phyloP scores from a whole-genome alignment of 2,329 filamentous ascomycete species.

The Phialophora expanda region DNA sequence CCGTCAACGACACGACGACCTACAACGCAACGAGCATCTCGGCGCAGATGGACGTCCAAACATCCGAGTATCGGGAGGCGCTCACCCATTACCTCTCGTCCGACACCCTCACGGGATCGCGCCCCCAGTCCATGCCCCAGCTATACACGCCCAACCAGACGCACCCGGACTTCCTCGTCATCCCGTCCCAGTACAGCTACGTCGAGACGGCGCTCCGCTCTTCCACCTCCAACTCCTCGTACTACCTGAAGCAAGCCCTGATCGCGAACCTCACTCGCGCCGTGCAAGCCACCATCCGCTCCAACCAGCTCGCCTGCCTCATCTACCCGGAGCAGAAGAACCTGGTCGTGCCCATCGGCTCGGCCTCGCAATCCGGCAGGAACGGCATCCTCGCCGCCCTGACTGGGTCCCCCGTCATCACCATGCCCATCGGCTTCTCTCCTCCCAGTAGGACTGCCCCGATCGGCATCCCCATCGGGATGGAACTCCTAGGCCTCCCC shows the following conservation, averaged over 20 bases:
- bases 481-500: slow-evolving; percentile 66
- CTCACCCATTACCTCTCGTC: slow-evolving; percentile 62
- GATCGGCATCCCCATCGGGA: slow-evolving; percentile 65
- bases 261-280: slow-evolving; percentile 61
- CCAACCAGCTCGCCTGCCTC: slow-evolving; percentile 60
- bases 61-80: slow-evolving; percentile 63
- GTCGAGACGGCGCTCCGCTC: slow-evolving; percentile 58
- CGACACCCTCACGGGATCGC: slow-evolving; percentile 49
- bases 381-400: slow-evolving; percentile 63
- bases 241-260: slow-evolving; percentile 52
- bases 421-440: slow-evolving; percentile 57
- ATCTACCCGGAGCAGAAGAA: slow-evolving; percentile 70
- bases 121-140: slow-evolving; percentile 44
- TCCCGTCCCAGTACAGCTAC: slow-evolving; percentile 63
- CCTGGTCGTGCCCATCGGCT: slow-evolving; percentile 64
- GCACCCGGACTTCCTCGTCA: slow-evolving; percentile 60
- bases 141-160: slow-evolving; percentile 44
- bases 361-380: slow-evolving; percentile 62
- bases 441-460: slow-evolving; percentile 55
- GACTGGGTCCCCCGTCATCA: slow-evolving; percentile 59
- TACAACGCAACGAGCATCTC: slow-evolving; percentile 61
- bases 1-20: slow-evolving; percentile 51
- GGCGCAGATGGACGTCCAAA: slow-evolving; percentile 62
- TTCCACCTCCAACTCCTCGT: slow-evolving; percentile 59
- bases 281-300: slow-evolving; percentile 58